Conservation (phyloP, 148 eudicot genomes). For the Polygonum maritimum region DNA sequence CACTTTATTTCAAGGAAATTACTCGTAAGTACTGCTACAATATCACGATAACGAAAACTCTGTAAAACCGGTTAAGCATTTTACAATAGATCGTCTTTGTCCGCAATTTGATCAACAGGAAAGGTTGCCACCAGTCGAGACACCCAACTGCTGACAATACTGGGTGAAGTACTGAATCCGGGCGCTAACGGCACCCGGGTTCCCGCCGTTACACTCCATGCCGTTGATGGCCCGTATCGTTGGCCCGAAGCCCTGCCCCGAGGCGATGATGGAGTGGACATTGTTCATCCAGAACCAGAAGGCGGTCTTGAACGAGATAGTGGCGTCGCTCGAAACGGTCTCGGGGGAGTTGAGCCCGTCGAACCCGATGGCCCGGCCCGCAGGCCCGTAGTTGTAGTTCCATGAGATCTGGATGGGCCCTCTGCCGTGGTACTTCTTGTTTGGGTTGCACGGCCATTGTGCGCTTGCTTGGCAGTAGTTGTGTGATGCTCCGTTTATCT, state of each 20-base stretch:
- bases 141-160: constrained; percentile 34
- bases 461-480: constrained; percentile 37
- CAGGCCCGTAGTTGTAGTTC: constrained; percentile 43
- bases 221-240: constrained; percentile 31
- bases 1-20: background rate
- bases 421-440: constrained; percentile 25
- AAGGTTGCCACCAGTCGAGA: constrained; percentile 27
- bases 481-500: constrained; percentile 29
- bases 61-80: background rate
- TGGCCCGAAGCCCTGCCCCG: constrained; percentile 27
- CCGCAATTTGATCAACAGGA: constrained; percentile 12
- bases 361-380: constrained; percentile 35
- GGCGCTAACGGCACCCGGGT: constrained; percentile 19
- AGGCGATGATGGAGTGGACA: constrained; percentile 19
- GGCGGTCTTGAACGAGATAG: constrained; percentile 27
- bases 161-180: constrained; percentile 25
- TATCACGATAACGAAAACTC: background rate
- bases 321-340: constrained; percentile 24
- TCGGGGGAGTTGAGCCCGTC: constrained; percentile 37
- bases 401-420: constrained; percentile 39
- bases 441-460: constrained; percentile 27
- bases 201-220: constrained; percentile 23
- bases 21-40: background rate
- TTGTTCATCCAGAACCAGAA: constrained; percentile 42
- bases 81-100: background rate